These are phyloP conservation scores for Kwoniella dendrophila DNA, from an alignment of 768 basidiomycete genomes.

Conservation along the genomic window DNA sequence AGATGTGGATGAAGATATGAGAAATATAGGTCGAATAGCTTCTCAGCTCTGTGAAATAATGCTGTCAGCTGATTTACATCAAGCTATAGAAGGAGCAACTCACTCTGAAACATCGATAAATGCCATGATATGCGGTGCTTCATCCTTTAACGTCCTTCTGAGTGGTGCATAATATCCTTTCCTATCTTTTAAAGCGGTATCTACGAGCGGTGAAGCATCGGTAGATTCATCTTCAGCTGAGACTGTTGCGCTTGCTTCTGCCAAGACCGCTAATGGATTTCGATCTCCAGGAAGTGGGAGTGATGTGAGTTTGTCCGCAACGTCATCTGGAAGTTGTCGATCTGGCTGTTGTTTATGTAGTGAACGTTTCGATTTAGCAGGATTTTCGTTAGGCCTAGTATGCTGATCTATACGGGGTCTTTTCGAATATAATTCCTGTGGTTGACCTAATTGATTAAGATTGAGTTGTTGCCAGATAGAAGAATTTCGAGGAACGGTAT, in stretches of 20 bases:
- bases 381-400: too few species aligned
- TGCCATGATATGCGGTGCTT: constrained; percentile 47
- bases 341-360: too few species aligned
- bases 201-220: neutral
- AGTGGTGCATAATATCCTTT: constrained; percentile 37
- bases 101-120: constrained; percentile 35
- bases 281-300: constrained; percentile 43
- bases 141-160: constrained; percentile 28
- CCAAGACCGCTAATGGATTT: constrained; percentile 43
- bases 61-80: neutral
- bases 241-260: constrained; percentile 28
- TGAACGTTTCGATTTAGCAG: too few species aligned
- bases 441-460: too few species aligned
- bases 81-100: neutral
- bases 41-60: constrained; percentile 29
- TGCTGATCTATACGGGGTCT: too few species aligned
- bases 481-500: neutral
- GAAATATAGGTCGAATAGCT: constrained; percentile 41
- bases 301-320: constrained; percentile 31
- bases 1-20: constrained; percentile 40
- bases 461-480: neutral
- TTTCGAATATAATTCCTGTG: too few species aligned
- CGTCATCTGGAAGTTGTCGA: neutral
- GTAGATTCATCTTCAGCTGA: neutral
- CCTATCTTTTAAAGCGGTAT: neutral